Evolutionary conservation across 2,329 filamentous ascomycete species (phyloP).

Genomic region (Akanthomyces uredinophilus): DNA sequence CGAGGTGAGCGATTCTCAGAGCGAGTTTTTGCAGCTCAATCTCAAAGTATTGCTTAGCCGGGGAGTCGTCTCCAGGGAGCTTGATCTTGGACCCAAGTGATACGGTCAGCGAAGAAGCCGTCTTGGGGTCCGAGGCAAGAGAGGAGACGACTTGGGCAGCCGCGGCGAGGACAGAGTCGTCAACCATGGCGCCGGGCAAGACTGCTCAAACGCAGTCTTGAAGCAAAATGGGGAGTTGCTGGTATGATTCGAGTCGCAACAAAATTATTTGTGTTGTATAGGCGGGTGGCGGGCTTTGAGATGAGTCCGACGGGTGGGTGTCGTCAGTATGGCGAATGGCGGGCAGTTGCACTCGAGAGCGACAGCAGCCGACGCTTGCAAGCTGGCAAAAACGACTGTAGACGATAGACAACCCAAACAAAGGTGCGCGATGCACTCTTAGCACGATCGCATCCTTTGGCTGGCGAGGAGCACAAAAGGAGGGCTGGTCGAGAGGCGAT

Average conservation of each 20-base stretch:
- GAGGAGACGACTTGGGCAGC: constrained; percentile 49
- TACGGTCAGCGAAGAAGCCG: constrained; percentile 34
- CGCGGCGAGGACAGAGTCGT: constrained; percentile 51
- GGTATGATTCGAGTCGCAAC: background rate
- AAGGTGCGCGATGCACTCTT: constrained; percentile 11
- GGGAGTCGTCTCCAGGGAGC: constrained; percentile 70
- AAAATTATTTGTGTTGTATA: background rate
- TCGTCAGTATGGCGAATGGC: background rate
- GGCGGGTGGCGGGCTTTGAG: background rate
- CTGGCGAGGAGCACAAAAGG: background rate
- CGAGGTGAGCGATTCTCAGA: constrained; percentile 73
- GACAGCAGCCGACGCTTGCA: background rate
- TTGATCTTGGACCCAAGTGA: constrained; percentile 49
- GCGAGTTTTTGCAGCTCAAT: constrained; percentile 75
- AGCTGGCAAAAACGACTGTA: background rate
- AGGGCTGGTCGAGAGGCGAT: background rate
- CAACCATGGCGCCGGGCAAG: constrained; percentile 36
- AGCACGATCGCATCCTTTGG: constrained; percentile 12
- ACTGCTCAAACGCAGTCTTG: constrained; percentile 12
- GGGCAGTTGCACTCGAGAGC: background rate
- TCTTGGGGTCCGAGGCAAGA: constrained; percentile 42
- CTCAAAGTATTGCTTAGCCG: constrained; percentile 75
- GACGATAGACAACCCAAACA: background rate
- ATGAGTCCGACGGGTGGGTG: background rate
- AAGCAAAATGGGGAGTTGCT: background rate